These are phyloP conservation scores for Buxus sempervirens DNA, from an alignment of 164 flowering plant genomes.

Conservation along the genomic window DNA sequence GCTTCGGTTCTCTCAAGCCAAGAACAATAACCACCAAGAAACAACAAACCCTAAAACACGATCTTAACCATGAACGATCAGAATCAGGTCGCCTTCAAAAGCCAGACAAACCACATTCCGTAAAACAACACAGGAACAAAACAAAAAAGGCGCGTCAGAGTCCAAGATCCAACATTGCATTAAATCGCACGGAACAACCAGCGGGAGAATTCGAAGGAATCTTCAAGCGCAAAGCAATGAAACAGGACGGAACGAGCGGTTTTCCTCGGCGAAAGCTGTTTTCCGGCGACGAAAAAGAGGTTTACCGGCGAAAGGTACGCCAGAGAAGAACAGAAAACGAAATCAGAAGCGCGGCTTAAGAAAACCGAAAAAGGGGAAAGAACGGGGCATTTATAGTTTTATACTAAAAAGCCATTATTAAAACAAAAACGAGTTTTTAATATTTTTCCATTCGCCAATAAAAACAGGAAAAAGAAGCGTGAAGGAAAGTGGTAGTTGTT, in stretches of 20 bases:
- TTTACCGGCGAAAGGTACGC: constrained; percentile 21
- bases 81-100: constrained; percentile 8
- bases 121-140: constrained; percentile 2
- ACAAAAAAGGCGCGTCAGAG: constrained; percentile 14
- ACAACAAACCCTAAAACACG: constrained; percentile 43
- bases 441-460: constrained; percentile 1
- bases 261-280: constrained; percentile 24
- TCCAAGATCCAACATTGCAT: constrained; percentile 28
- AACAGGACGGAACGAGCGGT: constrained; percentile 7
- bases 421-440: too few species aligned
- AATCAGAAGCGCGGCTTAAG: constrained; percentile 19
- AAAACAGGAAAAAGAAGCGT: constrained; percentile 26
- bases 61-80: constrained; percentile 29
- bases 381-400: constrained; percentile 53
- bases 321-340: constrained; percentile 18
- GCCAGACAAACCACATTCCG: constrained; percentile 59
- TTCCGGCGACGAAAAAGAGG: constrained; percentile 29
- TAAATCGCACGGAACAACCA: background rate
- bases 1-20: constrained; percentile 8
- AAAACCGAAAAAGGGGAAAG: constrained; percentile 42
- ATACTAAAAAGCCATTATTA: constrained; percentile 12
- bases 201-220: background rate
- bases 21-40: constrained; percentile 11
- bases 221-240: constrained; percentile 2
- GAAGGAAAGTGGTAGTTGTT: constrained; percentile 70